Evolutionary conservation across 1,284 basidiomycete species (phyloP).

Genomic region (Ganoderma lingzhi): DNA sequence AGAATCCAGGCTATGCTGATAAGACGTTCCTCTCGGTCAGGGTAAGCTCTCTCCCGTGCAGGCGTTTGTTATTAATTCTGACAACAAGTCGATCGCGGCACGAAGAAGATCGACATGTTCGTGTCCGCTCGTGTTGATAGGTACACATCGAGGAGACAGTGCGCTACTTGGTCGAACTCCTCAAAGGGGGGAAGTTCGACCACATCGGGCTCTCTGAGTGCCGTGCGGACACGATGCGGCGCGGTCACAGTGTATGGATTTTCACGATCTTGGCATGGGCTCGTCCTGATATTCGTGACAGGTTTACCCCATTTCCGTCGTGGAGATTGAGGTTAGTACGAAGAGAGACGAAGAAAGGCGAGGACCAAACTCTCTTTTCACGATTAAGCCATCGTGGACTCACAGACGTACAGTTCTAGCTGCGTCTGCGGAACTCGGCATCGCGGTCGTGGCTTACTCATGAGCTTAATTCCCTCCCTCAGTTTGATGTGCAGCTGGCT

Average conservation of each 20-base stretch:
- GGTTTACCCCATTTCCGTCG: constrained; percentile 54
- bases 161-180: constrained; percentile 38
- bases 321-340: constrained; percentile 65
- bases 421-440: constrained; percentile 51
- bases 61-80: neutral
- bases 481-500: neutral
- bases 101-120: constrained; percentile 57
- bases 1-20: constrained; percentile 61
- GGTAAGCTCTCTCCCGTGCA: constrained; percentile 28
- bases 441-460: constrained; percentile 64
- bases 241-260: constrained; percentile 37
- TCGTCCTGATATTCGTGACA: neutral
- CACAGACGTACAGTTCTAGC: constrained; percentile 43
- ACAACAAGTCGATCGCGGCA: constrained; percentile 40
- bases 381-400: neutral
- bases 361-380: neutral
- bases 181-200: constrained; percentile 53
- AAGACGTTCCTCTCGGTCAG: constrained; percentile 57
- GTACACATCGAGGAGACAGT: constrained; percentile 44
- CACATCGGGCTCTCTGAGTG: constrained; percentile 59
- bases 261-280: neutral
- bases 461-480: constrained; percentile 29
- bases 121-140: constrained; percentile 46
- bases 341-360: constrained; percentile 53
- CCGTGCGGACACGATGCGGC: constrained; percentile 53